Conservation (phyloP, 176 grass and related monocot species). For the sorghum (Sorghum bicolor) region DNA sequence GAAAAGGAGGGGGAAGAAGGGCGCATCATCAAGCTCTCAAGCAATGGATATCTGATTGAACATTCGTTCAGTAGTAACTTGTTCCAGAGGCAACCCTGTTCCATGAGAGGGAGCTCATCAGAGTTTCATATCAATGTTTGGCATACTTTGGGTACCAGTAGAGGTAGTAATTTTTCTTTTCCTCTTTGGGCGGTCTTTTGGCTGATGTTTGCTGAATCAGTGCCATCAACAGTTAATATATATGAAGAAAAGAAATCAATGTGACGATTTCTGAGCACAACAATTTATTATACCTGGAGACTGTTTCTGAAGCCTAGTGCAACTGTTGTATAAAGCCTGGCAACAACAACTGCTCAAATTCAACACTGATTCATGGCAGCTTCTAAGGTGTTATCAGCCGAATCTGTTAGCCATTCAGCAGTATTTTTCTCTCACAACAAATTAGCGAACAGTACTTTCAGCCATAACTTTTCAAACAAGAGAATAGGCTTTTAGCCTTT, state of each 20-base stretch:
- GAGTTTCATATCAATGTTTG: neutral
- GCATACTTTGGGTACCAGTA: neutral
- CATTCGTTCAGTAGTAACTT: neutral
- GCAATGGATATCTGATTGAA: slow-evolving; percentile 48
- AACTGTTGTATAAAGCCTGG: neutral
- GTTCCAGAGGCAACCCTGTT: neutral
- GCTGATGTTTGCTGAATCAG: no score
- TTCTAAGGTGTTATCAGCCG: no score
- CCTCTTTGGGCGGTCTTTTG: no score
- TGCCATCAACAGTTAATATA: no score
- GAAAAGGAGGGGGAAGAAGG: slow-evolving; percentile 36
- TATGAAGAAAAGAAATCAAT: no score
- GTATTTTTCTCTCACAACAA: no score
- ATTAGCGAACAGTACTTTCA: no score
- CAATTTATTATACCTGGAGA: neutral
- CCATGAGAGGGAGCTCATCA: neutral
- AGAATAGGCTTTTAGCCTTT: no score
- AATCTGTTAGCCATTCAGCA: no score
- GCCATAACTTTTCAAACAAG: no score
- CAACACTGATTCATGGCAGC: neutral
- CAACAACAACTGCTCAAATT: neutral
- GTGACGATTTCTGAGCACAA: neutral
- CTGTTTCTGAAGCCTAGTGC: neutral
- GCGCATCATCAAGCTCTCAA: slow-evolving; percentile 2
- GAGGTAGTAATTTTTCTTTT: no score